Conservation (phyloP, 2,329 filamentous ascomycete genomes). For the Penicillium sp. region DNA sequence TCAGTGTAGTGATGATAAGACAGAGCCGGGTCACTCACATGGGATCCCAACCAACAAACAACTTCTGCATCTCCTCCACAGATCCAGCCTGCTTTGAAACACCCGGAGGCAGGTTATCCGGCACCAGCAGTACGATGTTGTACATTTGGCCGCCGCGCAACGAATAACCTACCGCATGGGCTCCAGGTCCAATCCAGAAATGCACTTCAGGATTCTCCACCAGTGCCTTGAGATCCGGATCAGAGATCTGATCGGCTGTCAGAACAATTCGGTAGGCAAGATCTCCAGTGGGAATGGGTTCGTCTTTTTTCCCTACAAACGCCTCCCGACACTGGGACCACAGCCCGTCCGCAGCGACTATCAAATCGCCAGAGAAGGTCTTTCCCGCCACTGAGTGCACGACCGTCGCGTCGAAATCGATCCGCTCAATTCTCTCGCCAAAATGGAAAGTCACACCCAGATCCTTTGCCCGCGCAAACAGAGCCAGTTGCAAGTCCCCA, state of each 20-base stretch:
- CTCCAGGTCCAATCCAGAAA: slow-evolving; percentile 63
- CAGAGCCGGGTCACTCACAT: slow-evolving; percentile 24
- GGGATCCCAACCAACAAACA: slow-evolving; percentile 66
- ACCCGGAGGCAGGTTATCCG: slow-evolving; percentile 59
- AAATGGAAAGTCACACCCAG: slow-evolving; percentile 55
- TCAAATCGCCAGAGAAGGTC: slow-evolving; percentile 51
- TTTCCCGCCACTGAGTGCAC: slow-evolving; percentile 44
- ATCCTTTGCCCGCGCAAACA: slow-evolving; percentile 52
- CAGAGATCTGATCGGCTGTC: slow-evolving; percentile 49
- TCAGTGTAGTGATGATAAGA: background rate
- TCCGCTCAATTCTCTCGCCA: slow-evolving; percentile 46
- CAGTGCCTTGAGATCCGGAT: slow-evolving; percentile 52
- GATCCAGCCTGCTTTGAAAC: slow-evolving; percentile 54
- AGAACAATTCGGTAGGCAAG: slow-evolving; percentile 64
- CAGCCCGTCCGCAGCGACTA: slow-evolving; percentile 64
- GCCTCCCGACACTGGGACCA: slow-evolving; percentile 58
- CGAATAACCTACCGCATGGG: slow-evolving; percentile 61
- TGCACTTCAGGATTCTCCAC: slow-evolving; percentile 54
- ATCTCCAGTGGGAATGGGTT: slow-evolving; percentile 60
- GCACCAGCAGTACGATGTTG: slow-evolving; percentile 65
- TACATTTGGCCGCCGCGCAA: slow-evolving; percentile 59
- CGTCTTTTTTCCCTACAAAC: slow-evolving; percentile 47
- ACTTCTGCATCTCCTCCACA: slow-evolving; percentile 58
- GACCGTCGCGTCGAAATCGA: slow-evolving; percentile 35
- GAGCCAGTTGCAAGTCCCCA: slow-evolving; percentile 57